Evolutionary conservation across 2,329 filamentous ascomycete species (phyloP).

Genomic region (Berkeleyomyces basicola): DNA sequence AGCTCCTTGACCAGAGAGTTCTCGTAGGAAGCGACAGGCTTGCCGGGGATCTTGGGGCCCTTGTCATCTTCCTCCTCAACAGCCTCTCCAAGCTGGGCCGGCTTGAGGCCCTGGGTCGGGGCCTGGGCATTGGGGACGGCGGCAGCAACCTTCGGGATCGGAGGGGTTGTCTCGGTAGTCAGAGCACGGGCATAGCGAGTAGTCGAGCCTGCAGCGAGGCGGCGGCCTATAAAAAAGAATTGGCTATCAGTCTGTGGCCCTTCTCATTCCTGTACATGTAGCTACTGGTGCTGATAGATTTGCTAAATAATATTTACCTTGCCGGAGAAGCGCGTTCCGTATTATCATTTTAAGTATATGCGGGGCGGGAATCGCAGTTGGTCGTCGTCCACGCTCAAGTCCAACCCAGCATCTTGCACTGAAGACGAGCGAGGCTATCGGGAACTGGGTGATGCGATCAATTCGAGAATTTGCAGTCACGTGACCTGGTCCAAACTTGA

Average conservation of each 20-base stretch:
- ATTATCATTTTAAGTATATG: constrained; percentile 31
- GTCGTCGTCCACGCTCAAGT: not conserved
- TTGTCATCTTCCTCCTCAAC: not conserved
- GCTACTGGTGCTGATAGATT: not conserved
- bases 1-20: constrained; percentile 12
- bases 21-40: constrained; percentile 11
- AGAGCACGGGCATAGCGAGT: constrained; percentile 1
- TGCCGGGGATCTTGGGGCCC: constrained; percentile 6
- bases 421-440: constrained; percentile 5
- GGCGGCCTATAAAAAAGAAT: constrained; percentile 4
- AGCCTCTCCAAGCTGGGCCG: not conserved
- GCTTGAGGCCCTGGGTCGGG: not conserved
- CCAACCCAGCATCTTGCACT: constrained; percentile 2
- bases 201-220: constrained; percentile 3
- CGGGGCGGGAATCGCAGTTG: not conserved
- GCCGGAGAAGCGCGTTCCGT: constrained; percentile 36
- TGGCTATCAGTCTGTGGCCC: not conserved
- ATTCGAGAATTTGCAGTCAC: constrained; percentile 8
- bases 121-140: not conserved
- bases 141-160: not conserved
- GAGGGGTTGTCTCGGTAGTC: not conserved
- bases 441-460: constrained; percentile 13
- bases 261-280: not conserved
- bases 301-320: constrained; percentile 27
- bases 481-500: constrained; percentile 4